A percentile compares a stretch with the other conserved stretches of the same genome.
Conservation (phyloP, 495 filamentous ascomycete species). For the Collariella sp. region DNA sequence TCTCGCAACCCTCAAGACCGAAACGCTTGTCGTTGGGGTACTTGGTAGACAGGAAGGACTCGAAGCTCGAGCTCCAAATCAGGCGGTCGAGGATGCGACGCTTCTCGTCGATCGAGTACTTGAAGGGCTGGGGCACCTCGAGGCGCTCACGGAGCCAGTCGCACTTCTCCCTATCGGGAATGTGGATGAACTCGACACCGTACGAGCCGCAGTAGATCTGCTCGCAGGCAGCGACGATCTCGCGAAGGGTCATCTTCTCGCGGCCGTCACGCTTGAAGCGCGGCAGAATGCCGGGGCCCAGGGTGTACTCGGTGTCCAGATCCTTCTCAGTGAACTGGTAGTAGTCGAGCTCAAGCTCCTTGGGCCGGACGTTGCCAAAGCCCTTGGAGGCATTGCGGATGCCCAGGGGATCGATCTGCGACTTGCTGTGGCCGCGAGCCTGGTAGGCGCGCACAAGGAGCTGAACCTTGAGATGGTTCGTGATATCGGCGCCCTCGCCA, state of each 20-base stretch:
- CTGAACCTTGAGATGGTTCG: constrained; percentile 97
- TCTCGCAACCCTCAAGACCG: constrained; percentile 93
- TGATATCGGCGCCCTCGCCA: constrained; percentile 72
- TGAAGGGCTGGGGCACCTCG: constrained; percentile 88
- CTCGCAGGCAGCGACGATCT: constrained; percentile 90
- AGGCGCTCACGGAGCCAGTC: constrained; percentile 94
- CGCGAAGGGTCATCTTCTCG: constrained; percentile 91
- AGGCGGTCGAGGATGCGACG: constrained; percentile 92
- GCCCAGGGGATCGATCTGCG: constrained; percentile 90
- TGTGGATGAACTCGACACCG: constrained; percentile 97
- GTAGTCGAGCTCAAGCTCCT: constrained; percentile 85
- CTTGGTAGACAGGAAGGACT: constrained; percentile 87
- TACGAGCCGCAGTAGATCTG: constrained; percentile 93
- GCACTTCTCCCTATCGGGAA: constrained; percentile 93
- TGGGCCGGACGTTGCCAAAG: constrained; percentile 80
- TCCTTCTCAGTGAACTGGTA: constrained; percentile 95
- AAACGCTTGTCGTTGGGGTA: constrained; percentile 99
- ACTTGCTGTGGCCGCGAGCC: constrained; percentile 95
- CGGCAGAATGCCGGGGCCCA: constrained; percentile 92
- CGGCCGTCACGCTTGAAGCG: constrained; percentile 79
- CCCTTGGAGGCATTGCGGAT: constrained; percentile 80
- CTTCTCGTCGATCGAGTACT: constrained; percentile 95
- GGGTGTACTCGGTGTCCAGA: constrained; percentile 80
- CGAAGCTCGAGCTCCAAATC: constrained; percentile 97
- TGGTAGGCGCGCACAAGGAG: constrained; percentile 94